Base-by-base conservation (phyloP, 2,329 filamentous ascomycete species). In the Penicillium sp. region DNA sequence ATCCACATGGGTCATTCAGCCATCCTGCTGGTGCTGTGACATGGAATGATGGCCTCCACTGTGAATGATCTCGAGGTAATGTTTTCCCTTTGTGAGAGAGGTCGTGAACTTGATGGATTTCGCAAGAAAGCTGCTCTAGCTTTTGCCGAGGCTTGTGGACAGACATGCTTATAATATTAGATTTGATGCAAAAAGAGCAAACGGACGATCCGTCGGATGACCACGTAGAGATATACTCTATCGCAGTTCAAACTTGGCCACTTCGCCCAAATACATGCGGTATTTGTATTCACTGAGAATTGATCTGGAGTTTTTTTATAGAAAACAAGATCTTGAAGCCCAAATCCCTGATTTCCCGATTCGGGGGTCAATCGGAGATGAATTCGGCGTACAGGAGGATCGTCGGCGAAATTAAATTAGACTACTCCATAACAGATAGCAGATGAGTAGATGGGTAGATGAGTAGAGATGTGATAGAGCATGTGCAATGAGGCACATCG, bases 1-100 rank as follows among this genome's bases (percentile, higher is more conserved):
- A 68, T 1, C 70, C 77, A 57, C 75, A 78, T 5, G 77, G 77
- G 43, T 78, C 76, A 47, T 78, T 78, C 62, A 77, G 67, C 76
- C 76, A 78, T 19, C 73, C 73, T 8, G 72, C 70, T 7, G 72
- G 69, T 1, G 75, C 69, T 25, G 65, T 66, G 5, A 77, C 50
- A 55, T 78, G 76, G 55, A 70, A 77, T 1, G 62, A 62, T 41
- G 72, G 72, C 17, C 64, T 57, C 67, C 66, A 67, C 45, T 37
- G 30, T 19, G 30, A 40, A 26, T 14, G 42, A 12, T 40, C 33
- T 25, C 11, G 26, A 16, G 35, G 50, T 19, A 28, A 33, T 28
- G 19, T 28, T 28, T 49, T 37, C 11, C 28, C 10, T 37, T 53
- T 26, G 10, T n/a, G n/a, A 28, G 25, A 37, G 10, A 31, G 4